Conservation (phyloP, 768 basidiomycete species). For the Calocybe gangraenosa region DNA sequence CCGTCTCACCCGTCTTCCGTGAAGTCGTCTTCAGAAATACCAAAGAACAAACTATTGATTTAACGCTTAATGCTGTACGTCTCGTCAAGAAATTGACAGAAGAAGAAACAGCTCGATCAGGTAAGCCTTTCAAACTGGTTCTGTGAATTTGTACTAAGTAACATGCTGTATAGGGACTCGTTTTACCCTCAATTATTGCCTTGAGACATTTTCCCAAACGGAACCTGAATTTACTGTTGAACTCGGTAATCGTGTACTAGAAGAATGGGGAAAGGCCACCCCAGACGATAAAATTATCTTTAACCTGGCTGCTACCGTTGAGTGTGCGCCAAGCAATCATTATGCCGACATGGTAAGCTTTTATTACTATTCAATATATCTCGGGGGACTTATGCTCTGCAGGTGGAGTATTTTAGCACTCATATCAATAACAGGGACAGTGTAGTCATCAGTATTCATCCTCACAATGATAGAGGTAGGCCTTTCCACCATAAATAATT, state of each 20-base stretch:
- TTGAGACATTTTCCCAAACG: conserved; percentile 83
- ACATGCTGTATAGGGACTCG: conserved; percentile 31
- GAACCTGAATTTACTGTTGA: conserved; percentile 78
- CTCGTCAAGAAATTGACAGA: conserved; percentile 65
- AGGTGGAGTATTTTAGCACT: conserved; percentile 79
- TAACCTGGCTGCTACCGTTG: conserved; percentile 82
- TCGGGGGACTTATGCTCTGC: background rate
- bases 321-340: conserved; percentile 80
- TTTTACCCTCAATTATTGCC: conserved; percentile 82
- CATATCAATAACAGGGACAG: conserved; percentile 69
- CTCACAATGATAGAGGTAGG: conserved; percentile 77
- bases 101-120: conserved; percentile 60
- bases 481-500: background rate
- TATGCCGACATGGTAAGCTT: conserved; percentile 70
- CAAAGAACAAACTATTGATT: conserved; percentile 67
- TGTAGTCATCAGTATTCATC: conserved; percentile 68
- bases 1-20: conserved; percentile 72
- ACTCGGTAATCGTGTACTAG: conserved; percentile 70
- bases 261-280: conserved; percentile 64
- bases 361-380: background rate
- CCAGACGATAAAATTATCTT: conserved; percentile 72
- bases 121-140: conserved; percentile 23
- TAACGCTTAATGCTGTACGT: conserved; percentile 68
- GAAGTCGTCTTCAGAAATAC: conserved; percentile 77
- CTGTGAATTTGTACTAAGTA: background rate